Conservation (phyloP, 345 rosid genomes). For the Eucalyptus microcorys region DNA sequence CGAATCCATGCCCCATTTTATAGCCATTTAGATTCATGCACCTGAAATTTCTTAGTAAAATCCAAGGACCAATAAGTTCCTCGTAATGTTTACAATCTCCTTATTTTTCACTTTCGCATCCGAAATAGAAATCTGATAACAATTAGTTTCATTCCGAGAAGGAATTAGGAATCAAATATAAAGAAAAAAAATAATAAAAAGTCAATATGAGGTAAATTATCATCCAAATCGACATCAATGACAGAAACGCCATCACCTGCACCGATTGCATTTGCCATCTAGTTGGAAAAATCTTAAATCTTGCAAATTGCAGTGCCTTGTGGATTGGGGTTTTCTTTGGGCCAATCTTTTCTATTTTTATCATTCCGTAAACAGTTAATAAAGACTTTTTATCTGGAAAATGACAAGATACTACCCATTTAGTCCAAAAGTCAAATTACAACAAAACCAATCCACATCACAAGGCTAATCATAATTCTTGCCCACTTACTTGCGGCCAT, state of each 20-base stretch:
- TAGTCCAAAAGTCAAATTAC: not conserved
- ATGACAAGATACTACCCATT: too few species aligned
- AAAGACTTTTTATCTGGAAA: too few species aligned
- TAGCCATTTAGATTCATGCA: not conserved
- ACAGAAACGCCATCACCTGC: not conserved
- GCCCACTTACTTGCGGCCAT: too few species aligned
- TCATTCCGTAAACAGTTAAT: too few species aligned
- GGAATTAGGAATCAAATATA: not conserved
- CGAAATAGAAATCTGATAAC: accelerated
- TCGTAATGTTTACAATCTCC: not conserved
- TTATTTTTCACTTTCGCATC: not conserved
- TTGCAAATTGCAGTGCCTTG: not conserved
- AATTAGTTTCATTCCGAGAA: not conserved
- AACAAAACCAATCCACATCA: too few species aligned
- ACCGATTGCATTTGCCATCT: not conserved
- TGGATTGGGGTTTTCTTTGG: not conserved
- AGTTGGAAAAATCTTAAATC: not conserved
- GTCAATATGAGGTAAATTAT: not conserved
- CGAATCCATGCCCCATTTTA: not conserved
- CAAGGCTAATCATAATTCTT: not conserved
- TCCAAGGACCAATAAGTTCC: not conserved
- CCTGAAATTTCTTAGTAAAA: not conserved
- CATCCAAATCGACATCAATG: not conserved
- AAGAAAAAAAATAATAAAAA: not conserved
- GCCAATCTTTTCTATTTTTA: not conserved